These are phyloP conservation scores for Candida nonsorbophila DNA, from an alignment of 805 yeast genomes.

Conservation along the genomic window DNA sequence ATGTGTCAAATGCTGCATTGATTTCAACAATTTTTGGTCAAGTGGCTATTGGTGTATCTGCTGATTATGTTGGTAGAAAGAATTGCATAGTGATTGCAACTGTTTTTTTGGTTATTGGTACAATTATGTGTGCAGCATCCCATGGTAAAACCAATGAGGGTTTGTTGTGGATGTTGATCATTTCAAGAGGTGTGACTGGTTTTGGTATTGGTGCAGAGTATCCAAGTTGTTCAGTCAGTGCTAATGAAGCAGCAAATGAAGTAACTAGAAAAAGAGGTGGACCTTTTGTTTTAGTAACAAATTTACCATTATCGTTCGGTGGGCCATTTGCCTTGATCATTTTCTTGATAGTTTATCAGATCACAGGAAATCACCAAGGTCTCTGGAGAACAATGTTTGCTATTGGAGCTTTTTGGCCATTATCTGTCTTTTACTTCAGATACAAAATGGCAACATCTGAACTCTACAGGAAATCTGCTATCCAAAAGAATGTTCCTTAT, in stretches of 20 bases:
- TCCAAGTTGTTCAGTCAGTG: constrained; percentile 62
- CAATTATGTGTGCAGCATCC: constrained; percentile 63
- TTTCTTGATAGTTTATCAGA: constrained; percentile 62
- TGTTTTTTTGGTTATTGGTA: constrained; percentile 55
- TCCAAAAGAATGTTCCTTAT: constrained; percentile 49
- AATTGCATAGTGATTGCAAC: constrained; percentile 68
- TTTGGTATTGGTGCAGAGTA: constrained; percentile 79
- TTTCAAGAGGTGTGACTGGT: constrained; percentile 72
- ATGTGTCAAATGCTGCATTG: constrained; percentile 63
- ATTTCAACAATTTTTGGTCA: constrained; percentile 72
- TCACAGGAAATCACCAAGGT: constrained; percentile 45
- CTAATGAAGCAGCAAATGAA: constrained; percentile 73
- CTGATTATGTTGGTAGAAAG: constrained; percentile 65
- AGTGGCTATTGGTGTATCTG: constrained; percentile 56
- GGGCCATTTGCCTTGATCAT: constrained; percentile 71
- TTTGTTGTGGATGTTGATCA: constrained; percentile 72
- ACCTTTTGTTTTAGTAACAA: constrained; percentile 60
- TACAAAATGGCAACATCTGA: constrained; percentile 62
- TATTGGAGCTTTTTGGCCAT: constrained; percentile 63
- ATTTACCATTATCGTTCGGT: constrained; percentile 68
- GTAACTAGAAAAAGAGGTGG: constrained; percentile 60
- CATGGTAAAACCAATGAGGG: constrained; percentile 57
- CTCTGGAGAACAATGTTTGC: constrained; percentile 71
- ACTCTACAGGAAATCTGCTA: constrained; percentile 60
- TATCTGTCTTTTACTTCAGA: constrained; percentile 67